Evolutionary conservation across 257 asterid genomes (phyloP).

Genomic region (Rhazya stricta): DNA sequence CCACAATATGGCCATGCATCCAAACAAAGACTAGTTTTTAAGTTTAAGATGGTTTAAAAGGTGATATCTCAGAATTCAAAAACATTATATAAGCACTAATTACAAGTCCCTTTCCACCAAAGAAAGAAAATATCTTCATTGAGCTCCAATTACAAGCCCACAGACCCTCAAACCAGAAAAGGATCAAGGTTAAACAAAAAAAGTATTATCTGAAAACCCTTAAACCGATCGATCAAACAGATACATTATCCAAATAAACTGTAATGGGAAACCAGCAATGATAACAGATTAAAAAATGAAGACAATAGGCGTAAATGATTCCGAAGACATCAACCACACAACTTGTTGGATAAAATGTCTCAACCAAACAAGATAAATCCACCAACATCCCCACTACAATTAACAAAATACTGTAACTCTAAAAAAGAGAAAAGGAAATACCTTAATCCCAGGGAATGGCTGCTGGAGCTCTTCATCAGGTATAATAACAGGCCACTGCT

Average conservation of each 20-base stretch:
- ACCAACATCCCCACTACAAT: neutral
- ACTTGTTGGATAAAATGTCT: constrained; percentile 42
- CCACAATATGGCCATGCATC: neutral
- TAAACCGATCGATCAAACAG: neutral
- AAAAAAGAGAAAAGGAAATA: constrained; percentile 5
- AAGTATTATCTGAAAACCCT: neutral
- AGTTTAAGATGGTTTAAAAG: neutral
- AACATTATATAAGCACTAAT: neutral
- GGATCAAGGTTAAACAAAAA: neutral
- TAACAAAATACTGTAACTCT: neutral
- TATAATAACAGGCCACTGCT: constrained; percentile 86
- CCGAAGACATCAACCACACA: constrained; percentile 5
- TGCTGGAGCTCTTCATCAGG: constrained; percentile 62
- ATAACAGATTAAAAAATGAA: neutral
- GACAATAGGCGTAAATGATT: neutral
- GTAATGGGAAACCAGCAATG: neutral
- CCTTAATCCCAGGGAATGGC: constrained; percentile 75
- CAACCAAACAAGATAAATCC: constrained; percentile 6
- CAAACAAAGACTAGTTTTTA: neutral
- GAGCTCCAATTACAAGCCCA: neutral
- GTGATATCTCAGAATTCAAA: neutral
- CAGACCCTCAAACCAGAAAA: neutral
- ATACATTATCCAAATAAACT: neutral
- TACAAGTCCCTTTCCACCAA: neutral
- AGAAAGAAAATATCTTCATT: neutral